These are phyloP conservation scores for Vitis amurensis DNA, from an alignment of 164 flowering plant species.

Conservation along the genomic window DNA sequence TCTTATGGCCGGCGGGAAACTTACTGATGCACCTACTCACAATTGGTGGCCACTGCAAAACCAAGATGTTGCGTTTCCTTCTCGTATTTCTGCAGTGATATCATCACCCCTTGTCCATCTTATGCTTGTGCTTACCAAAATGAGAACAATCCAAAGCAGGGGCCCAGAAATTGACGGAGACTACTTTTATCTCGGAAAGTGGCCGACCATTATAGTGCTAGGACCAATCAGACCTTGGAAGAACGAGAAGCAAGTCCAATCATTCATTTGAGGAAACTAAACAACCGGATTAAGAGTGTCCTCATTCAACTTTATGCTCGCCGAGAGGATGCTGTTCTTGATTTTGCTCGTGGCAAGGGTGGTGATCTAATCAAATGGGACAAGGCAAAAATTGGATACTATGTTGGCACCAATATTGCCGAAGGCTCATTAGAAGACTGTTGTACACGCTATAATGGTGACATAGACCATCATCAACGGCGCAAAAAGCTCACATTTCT, in stretches of 20 bases:
- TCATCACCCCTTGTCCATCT: no score
- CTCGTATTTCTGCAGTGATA: no score
- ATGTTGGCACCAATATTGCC: slow-evolving; percentile 94
- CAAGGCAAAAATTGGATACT: slow-evolving; percentile 90
- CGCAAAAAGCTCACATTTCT: slow-evolving; percentile 90
- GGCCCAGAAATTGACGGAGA: no score
- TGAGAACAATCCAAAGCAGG: no score
- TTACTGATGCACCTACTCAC: no score
- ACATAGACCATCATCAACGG: slow-evolving; percentile 86
- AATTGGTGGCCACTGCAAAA: no score
- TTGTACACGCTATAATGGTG: slow-evolving; percentile 93
- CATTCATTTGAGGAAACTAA: slow-evolving; percentile 88
- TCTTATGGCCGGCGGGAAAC: no score
- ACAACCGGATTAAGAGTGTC: slow-evolving; percentile 98
- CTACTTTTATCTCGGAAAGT: no score
- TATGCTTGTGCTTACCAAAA: no score
- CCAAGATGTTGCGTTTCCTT: no score
- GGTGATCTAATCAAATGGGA: slow-evolving; percentile 99
- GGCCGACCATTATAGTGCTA: slow-evolving; percentile 93
- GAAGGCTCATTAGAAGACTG: slow-evolving; percentile 99
- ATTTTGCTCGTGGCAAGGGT: slow-evolving; percentile 99
- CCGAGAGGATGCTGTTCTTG: slow-evolving; percentile 85
- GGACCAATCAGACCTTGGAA: slow-evolving; percentile 88
- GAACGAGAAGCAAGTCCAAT: slow-evolving; percentile 92
- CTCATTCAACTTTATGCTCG: slow-evolving; percentile 84